Base-by-base conservation (phyloP, 1,284 basidiomycete species). In the Vanrija sp. region DNA sequence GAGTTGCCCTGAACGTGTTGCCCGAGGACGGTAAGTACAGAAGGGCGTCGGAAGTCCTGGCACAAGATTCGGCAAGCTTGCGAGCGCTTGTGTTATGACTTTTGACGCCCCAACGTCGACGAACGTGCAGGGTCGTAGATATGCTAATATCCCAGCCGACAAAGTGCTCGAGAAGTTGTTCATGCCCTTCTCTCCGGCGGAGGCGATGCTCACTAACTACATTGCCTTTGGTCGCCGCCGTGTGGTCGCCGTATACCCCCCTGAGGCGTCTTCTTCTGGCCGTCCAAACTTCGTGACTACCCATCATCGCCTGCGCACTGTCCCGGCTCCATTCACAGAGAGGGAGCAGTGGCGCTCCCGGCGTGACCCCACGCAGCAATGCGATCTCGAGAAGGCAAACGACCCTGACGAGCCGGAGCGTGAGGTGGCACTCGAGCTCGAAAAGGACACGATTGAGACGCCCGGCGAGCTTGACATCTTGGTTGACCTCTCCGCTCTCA, bases 151-250 rank as follows among this genome's bases (percentile, higher is more conserved):
- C 9, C 7, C 45, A 62, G 60, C 56, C 5, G 19, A n/a, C 18
- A 16, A 29, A 3, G 15, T 45, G 0, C 46, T 60, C 18, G 12
- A 14, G 16, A 28, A 47, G 0, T 16, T 55, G 18, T 12, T 52
- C 21, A 21, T 15, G 3, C 55, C 58, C 2, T 4, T 55, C 12
- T 12, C 38, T 0, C 14, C 45, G 3, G 39, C 19, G 21, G 12
- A 40, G 0, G 16, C 60, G 14, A 38, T 42, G 5, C 38, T 67
- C 38, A 19, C 65, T 19, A 54, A 64, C 25, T 65, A 67, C 52
- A 52, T 73, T 1, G 65, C 69, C 10, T 73, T 59, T 49, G 44
- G 58, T 16, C 64, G 71, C 7, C 67, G 71, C 28, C 42, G 55
- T 9, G 46, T 73, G 46, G 50, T 52, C 2, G 50, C 54, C 2